Conservation (phyloP, 768 basidiomycete genomes). For the Gautieria morchelliformis region DNA sequence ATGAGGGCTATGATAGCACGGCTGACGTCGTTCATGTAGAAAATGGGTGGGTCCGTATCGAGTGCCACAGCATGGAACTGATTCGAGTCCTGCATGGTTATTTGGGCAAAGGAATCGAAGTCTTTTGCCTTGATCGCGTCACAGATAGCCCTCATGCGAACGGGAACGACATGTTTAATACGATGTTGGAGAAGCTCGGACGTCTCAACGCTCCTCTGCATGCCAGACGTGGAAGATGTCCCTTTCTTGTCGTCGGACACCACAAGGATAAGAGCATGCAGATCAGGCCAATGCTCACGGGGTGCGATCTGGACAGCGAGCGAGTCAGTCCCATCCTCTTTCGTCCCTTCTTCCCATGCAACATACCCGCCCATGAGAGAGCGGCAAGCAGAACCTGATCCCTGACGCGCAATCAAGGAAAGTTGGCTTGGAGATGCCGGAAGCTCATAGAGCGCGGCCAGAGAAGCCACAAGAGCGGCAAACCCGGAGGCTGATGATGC, state of each 20-base stretch:
- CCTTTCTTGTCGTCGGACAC: constrained; percentile 96
- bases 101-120: constrained; percentile 79
- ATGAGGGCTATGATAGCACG: constrained; percentile 87
- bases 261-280: constrained; percentile 96
- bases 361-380: constrained; percentile 97
- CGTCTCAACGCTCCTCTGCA: constrained; percentile 97
- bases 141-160: constrained; percentile 75
- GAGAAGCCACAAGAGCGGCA: constrained; percentile 85
- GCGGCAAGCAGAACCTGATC: constrained; percentile 95
- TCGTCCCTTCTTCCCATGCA: constrained; percentile 77
- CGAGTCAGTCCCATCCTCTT: constrained; percentile 70
- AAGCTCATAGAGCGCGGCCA: constrained; percentile 79
- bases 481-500: constrained; percentile 97
- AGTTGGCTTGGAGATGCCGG: constrained; percentile 71
- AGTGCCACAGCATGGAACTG: constrained; percentile 97
- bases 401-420: constrained; percentile 91
- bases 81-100: constrained; percentile 98
- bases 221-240: constrained; percentile 88
- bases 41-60: constrained; percentile 96
- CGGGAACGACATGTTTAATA: constrained; percentile 77
- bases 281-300: constrained; percentile 83
- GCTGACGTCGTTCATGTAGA: constrained; percentile 98
- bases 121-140: constrained; percentile 69
- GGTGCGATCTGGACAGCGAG: constrained; percentile 83
- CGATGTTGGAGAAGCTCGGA: constrained; percentile 82